Evolutionary conservation across 148 eudicot species (phyloP).

Genomic region (Rhododendron kiyosumense): DNA sequence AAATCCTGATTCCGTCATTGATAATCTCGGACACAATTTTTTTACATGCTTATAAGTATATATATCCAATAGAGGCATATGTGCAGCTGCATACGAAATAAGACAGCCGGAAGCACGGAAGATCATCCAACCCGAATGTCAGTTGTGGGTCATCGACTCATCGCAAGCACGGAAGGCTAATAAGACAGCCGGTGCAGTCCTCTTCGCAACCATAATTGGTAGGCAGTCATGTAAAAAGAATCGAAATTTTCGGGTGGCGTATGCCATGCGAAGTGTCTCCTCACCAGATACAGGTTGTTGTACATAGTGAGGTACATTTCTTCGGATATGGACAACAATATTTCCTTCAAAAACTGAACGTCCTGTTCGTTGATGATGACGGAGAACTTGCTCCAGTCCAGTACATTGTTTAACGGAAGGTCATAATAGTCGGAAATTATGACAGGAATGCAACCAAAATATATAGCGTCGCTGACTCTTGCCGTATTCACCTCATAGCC

Average conservation of each 20-base stretch:
- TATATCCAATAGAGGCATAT: neutral
- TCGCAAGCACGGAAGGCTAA: neutral
- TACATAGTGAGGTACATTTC: slow-evolving; percentile 24
- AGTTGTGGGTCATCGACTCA: neutral
- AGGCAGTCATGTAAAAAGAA: slow-evolving; percentile 40
- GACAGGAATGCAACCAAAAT: slow-evolving; percentile 41
- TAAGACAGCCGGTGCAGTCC: slow-evolving; percentile 24
- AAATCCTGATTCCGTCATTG: too few relatives aligned
- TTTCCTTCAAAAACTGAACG: slow-evolving; percentile 16
- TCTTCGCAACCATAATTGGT: slow-evolving; percentile 41
- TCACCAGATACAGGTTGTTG: slow-evolving; percentile 22
- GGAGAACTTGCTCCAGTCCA: slow-evolving; percentile 43
- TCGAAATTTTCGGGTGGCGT: slow-evolving; percentile 24
- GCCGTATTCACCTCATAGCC: slow-evolving; percentile 48
- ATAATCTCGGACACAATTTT: too few relatives aligned
- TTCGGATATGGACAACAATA: slow-evolving; percentile 23
- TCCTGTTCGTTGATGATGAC: slow-evolving; percentile 25
- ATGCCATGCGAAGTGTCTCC: slow-evolving; percentile 39
- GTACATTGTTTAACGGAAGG: slow-evolving; percentile 36
- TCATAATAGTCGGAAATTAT: slow-evolving; percentile 37
- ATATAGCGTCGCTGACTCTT: slow-evolving; percentile 37
- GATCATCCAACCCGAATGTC: neutral
- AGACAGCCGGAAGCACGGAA: too few relatives aligned
- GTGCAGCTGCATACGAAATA: neutral
- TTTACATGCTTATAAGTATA: too few relatives aligned